A percentile compares a stretch with the other conserved stretches of the same genome.
These are phyloP conservation scores for Ophiostoma perfectum DNA, from an alignment of 2,329 filamentous ascomycete genomes.

Conservation along the genomic window DNA sequence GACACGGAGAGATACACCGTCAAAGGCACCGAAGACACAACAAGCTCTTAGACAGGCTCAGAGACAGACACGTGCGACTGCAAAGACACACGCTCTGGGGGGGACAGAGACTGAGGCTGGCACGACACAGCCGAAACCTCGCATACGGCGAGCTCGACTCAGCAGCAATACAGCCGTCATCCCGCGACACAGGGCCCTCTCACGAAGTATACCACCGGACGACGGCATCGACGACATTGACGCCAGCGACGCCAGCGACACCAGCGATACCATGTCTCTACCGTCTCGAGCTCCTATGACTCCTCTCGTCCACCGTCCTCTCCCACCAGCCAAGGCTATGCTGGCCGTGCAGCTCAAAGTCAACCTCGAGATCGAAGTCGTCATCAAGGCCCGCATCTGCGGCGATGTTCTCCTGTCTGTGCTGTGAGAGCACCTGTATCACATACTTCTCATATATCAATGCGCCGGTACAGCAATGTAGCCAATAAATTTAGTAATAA, in stretches of 20 bases:
- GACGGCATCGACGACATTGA: neutral
- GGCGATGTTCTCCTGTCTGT: slow-evolving; percentile 62
- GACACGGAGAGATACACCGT: neutral
- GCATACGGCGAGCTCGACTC: neutral
- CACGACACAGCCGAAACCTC: neutral
- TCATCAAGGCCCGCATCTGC: slow-evolving; percentile 62
- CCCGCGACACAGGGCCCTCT: too few relatives aligned
- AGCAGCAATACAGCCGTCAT: too few relatives aligned
- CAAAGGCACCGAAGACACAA: neutral
- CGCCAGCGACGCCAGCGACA: neutral
- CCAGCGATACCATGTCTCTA: neutral
- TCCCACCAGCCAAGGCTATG: slow-evolving; percentile 31
- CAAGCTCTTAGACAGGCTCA: neutral
- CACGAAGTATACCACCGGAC: neutral
- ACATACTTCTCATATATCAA: neutral
- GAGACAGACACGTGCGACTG: neutral
- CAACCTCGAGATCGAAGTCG: slow-evolving; percentile 63
- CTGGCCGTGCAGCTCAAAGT: slow-evolving; percentile 58
- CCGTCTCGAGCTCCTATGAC: neutral
- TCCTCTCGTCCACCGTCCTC: neutral
- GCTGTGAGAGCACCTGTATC: slow-evolving; percentile 11
- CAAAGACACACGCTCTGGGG: too few relatives aligned
- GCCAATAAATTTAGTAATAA: neutral
- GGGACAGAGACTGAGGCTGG: too few relatives aligned
- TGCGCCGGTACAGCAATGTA: neutral